phyloP scores from a whole-genome alignment of 2,329 filamentous ascomycete species.

The Phialemoniopsis sp. region DNA sequence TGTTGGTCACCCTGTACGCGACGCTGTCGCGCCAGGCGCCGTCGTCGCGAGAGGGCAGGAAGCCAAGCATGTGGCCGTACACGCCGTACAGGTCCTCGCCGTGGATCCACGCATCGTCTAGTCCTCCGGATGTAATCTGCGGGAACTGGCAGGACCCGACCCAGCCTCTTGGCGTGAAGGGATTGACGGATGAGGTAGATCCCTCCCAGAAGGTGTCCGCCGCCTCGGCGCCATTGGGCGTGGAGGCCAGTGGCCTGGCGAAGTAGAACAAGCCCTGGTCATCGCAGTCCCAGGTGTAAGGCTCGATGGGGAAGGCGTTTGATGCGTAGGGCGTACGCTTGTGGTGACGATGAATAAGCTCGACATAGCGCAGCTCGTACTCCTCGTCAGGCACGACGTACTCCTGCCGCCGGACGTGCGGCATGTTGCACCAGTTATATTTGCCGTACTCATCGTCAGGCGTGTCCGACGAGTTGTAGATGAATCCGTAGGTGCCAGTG shows the following conservation, averaged over 20 bases:
- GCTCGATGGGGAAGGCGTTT: constrained; percentile 73
- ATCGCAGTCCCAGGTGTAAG: constrained; percentile 69
- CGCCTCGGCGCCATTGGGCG: constrained; percentile 19
- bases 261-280: constrained; percentile 69
- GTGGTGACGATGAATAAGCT: constrained; percentile 79
- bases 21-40: constrained; percentile 36
- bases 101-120: constrained; percentile 73
- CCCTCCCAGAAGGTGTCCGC: constrained; percentile 63
- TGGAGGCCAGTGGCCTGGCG: constrained; percentile 39
- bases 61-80: constrained; percentile 64
- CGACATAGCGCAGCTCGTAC: constrained; percentile 71
- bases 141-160: constrained; percentile 75
- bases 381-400: constrained; percentile 51
- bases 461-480: constrained; percentile 63
- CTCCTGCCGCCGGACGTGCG: constrained; percentile 66
- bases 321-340: constrained; percentile 77
- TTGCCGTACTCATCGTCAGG: constrained; percentile 53
- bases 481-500: constrained; percentile 66
- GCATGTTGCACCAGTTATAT: constrained; percentile 89
- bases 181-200: constrained; percentile 59
- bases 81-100: constrained; percentile 74
- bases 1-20: constrained; percentile 72
- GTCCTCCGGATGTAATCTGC: constrained; percentile 68
- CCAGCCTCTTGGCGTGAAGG: constrained; percentile 63
- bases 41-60: constrained; percentile 52